Conservation (phyloP, 495 filamentous ascomycete species). For the Penicillium silybi region DNA sequence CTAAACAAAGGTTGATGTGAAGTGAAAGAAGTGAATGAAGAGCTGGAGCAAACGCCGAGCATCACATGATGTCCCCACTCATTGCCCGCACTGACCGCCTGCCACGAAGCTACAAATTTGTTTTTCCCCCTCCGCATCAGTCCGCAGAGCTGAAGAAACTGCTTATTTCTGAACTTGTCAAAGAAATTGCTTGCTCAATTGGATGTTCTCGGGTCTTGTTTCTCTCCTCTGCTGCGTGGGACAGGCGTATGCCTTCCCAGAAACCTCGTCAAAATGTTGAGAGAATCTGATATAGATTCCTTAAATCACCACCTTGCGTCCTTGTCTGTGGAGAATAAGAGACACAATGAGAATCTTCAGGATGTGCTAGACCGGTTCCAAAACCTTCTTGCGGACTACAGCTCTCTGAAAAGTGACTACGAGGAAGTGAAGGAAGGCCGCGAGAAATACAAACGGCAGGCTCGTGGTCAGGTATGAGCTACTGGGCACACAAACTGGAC, state of each 20-base stretch:
- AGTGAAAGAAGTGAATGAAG: not conserved
- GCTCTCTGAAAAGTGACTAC: slow-evolving; percentile 51
- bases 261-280: slow-evolving; percentile 28
- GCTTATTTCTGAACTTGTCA: not conserved
- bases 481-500: not conserved
- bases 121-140: slow-evolving; percentile 6
- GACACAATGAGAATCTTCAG: slow-evolving; percentile 35
- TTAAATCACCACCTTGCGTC: slow-evolving; percentile 26
- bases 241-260: slow-evolving; percentile 23
- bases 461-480: slow-evolving; percentile 41
- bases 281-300: slow-evolving; percentile 36
- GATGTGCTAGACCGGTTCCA: slow-evolving; percentile 36
- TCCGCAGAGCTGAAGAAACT: not conserved
- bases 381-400: slow-evolving; percentile 46
- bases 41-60: not conserved
- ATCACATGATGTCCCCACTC: slow-evolving; percentile 12
- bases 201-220: slow-evolving; percentile 6
- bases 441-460: slow-evolving; percentile 51
- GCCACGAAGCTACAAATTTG: slow-evolving; percentile 14
- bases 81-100: slow-evolving; percentile 9
- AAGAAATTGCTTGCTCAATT: slow-evolving; percentile 1
- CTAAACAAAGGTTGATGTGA: not conserved
- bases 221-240: slow-evolving; percentile 7
- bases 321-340: slow-evolving; percentile 27
- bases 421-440: slow-evolving; percentile 53